Evolutionary conservation across 2,329 filamentous ascomycete species (phyloP).

Genomic region (Fusarium pseudoanthophilum): DNA sequence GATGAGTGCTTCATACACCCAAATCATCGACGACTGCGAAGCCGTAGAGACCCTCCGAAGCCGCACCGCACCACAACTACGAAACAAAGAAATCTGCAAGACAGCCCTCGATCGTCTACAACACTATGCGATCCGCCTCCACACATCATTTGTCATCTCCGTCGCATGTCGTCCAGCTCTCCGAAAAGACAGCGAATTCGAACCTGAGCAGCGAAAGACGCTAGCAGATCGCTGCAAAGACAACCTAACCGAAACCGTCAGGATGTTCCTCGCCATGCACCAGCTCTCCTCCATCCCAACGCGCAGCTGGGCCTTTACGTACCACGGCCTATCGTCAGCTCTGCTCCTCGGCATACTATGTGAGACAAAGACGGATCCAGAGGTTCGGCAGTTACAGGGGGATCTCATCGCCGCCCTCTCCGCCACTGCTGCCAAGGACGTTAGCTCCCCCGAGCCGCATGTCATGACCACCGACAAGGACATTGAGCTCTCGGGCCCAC

Average conservation of each 20-base stretch:
- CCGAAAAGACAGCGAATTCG: constrained; percentile 63
- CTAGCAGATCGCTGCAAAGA: constrained; percentile 69
- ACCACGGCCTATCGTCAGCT: constrained; percentile 73
- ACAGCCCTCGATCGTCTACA: constrained; percentile 71
- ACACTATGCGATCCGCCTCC: constrained; percentile 71
- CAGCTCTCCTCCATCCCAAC: constrained; percentile 74
- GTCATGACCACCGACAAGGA: constrained; percentile 67
- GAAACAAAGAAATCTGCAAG: constrained; percentile 71
- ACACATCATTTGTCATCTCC: constrained; percentile 73
- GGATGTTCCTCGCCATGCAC: constrained; percentile 77
- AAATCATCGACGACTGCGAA: constrained; percentile 68
- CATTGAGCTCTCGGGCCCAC: constrained; percentile 70
- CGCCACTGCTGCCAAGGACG: constrained; percentile 71
- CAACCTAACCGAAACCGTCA: constrained; percentile 72
- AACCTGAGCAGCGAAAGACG: constrained; percentile 62
- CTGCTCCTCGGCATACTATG: constrained; percentile 71
- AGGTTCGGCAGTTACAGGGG: constrained; percentile 71
- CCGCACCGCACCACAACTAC: constrained; percentile 62
- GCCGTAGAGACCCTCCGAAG: constrained; percentile 63
- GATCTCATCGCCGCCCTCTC: constrained; percentile 72
- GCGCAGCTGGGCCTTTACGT: constrained; percentile 74
- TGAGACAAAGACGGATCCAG: constrained; percentile 71
- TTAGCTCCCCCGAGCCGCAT: constrained; percentile 63
- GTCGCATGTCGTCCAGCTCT: constrained; percentile 73
- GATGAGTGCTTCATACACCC: constrained; percentile 60